Evolutionary conservation across 176 grass and related monocot genomes (phyloP).

Genomic region (Triticum aestivum): IWGSC_CS_RefSeq_v2.1 NC_057806.1:436757317-436757816

Average conservation of each 20-base stretch:
- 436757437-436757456: background rate
- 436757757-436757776: conserved; percentile 50
- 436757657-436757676: conserved; percentile 30
- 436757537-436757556: conserved; percentile 62
- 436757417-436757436: background rate
- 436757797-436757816: conserved; percentile 46
- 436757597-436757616: conserved; percentile 39
- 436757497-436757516: conserved; percentile 31
- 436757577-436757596: conserved; percentile 49
- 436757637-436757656: conserved; percentile 30
- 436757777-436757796: conserved; percentile 54
- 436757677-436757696: conserved; percentile 41
- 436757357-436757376: background rate
- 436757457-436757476: conserved; percentile 51
- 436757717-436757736: conserved; percentile 46
- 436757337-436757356: background rate
- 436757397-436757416: background rate
- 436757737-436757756: conserved; percentile 45
- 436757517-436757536: conserved; percentile 55
- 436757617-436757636: conserved; percentile 50
- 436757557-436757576: conserved; percentile 55
- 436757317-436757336: conserved; percentile 1
- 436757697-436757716: conserved; percentile 27
- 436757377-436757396: background rate
- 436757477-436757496: conserved; percentile 38